A percentile compares a stretch with the other conserved stretches of the same genome.
These are phyloP conservation scores for Meyerozyma guilliermondii DNA, from an alignment of 1,139 yeast species.

Conservation along the genomic window DNA sequence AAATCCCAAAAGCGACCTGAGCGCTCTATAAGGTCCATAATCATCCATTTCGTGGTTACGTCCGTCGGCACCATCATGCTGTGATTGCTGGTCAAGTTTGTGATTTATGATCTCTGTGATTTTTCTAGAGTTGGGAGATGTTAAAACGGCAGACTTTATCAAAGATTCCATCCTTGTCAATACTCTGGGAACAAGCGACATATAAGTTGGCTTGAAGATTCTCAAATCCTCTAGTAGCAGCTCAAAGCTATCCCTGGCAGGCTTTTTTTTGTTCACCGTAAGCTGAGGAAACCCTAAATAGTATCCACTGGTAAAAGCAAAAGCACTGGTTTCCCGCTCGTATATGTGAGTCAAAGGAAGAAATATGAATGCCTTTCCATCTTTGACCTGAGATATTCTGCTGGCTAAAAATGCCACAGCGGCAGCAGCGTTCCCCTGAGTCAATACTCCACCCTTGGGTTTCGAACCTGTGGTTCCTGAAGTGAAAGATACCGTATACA, in stretches of 20 bases:
- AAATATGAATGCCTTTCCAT: conserved; percentile 19
- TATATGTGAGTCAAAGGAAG: conserved; percentile 40
- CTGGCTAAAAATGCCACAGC: conserved; percentile 17
- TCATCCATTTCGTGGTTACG: conserved; percentile 5
- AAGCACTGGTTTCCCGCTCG: conserved; percentile 31
- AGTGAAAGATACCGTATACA: conserved; percentile 36
- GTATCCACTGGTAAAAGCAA: conserved; percentile 29
- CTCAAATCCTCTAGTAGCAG: conserved; percentile 23
- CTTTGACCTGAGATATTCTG: conserved; percentile 8
- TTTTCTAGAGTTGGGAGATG: conserved; percentile 4
- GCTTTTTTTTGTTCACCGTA: conserved; percentile 2
- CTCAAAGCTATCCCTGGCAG: conserved; percentile 10
- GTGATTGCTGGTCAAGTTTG: conserved; percentile 9
- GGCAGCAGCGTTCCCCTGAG: conserved; percentile 26
- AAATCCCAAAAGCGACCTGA: conserved; percentile 14
- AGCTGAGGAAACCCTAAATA: conserved; percentile 41
- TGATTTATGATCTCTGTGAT: conserved; percentile 10
- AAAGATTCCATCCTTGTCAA: conserved; percentile 29
- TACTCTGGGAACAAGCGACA: conserved; percentile 37
- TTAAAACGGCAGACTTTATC: conserved; percentile 9
- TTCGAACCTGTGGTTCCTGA: conserved; percentile 40
- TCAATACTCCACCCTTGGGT: conserved; percentile 36
- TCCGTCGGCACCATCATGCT: conserved; percentile 11
- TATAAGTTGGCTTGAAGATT: conserved; percentile 25
- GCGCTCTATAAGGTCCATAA: conserved; percentile 9